Base-by-base conservation (phyloP, 1,139 yeast genomes). In the Hansenula lynferdii region DNA sequence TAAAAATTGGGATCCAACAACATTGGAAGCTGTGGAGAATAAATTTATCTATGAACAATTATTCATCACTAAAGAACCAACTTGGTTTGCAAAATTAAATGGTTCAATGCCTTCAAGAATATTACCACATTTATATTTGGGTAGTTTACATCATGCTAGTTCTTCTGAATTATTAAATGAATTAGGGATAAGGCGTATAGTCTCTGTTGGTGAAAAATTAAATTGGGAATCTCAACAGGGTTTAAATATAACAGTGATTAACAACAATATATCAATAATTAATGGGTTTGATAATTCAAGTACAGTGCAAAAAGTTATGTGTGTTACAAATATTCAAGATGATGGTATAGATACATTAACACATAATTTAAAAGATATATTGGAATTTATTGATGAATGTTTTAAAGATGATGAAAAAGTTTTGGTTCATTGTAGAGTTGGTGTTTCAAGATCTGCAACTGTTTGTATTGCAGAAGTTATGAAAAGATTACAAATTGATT, bases 401-500 rank as follows among this genome's bases (percentile, higher is more conserved):
- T 58, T 64, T 44, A 40, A 56, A 23, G 47, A 53, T 2, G 57
- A 51, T 23, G 75, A 70, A 32, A 77, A 70, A 28, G 80, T 86
- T 0, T 64, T 89, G 39, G 87, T 86, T 15, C 96, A 89, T 57
- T 89, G 97, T 57, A 80, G 87, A 54, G 95, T 85, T 40, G 97
- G 97, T 1, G 97, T 89, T 5, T 85, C 95, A 0, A 67, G 97
- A 40, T 83, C 94, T 18, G 97, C 96, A 0, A 80, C 95, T 0
- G 84, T 90, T 29, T 84, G 95, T 49, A 85, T 89, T 47, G 96
- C 97, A 4, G 90, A 85, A 54, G 82, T 86, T 42, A 87, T 89
- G 95, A 81, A 78, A 48, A 65, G 85, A 37, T 65, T 79, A 42
- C 67, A 75, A 22, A 68, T 85, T 42, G 78, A 80, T 34, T 62